Base-by-base conservation (phyloP, 2,329 filamentous ascomycete genomes). In the Didymella lethalis region DNA sequence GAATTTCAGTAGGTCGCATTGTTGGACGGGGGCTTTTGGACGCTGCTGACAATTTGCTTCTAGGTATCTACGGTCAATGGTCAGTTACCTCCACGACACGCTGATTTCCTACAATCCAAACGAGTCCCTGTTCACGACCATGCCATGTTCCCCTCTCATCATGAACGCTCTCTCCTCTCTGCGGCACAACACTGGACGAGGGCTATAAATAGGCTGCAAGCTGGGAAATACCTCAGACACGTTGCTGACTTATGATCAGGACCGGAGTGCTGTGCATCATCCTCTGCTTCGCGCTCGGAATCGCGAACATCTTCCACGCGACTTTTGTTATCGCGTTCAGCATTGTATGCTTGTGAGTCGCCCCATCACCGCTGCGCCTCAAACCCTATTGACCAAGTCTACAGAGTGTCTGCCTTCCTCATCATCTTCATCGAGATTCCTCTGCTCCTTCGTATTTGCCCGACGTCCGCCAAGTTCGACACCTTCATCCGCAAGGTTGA, bases 361-460 rank as follows among this genome's bases (percentile, higher is more conserved):
- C 14, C 14, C 25, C 28, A 16, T 0, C 28, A 14, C 38, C 41
- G 14, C 41, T 48, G 14, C 25, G 20, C 11, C 28, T 31, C 26
- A 16, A 4, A 14, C n/a, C 11, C 2, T 18, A 28, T 63, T 67
- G 54, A 68, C 46, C 20, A 31, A 6, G 3, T 36, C 7, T 23
- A 40, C 70, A 83, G 83, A 65, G 72, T 81, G 48, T 82, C 70
- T 65, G 67, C 80, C 57, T 82, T 83, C 75, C 71, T 83, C 67
- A 80, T 83, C 69, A 75, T 83, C 70, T 83, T 83, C 72, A 80
- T 83, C 66, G 81, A 99, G 79, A 89, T 99, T 18, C 95, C 95
- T 28, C 89, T 98, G 59, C 90, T 99, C 57, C 89, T 99, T 62
- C 91, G 95, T 80, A 97, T 99, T 82, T 99, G 95, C 83, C 95